Percentiles rank a stretch among this genome's conserved stretches.
Conservation (phyloP, 2,329 filamentous ascomycete genomes). For the Fusarium subglutinans region DNA sequence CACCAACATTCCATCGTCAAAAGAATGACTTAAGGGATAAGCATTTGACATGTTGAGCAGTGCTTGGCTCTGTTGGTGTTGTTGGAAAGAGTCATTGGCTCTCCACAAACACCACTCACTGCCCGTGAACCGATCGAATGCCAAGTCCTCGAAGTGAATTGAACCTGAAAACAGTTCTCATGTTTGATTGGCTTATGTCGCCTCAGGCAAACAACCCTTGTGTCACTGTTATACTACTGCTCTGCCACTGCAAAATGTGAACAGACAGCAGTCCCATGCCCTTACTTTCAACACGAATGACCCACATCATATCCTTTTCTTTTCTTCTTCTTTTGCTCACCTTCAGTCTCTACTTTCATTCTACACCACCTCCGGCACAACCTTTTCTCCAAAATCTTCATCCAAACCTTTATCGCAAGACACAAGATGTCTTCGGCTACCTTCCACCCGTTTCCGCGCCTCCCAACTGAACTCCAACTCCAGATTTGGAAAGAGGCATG, state of each 20-base stretch:
- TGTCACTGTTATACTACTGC: background rate
- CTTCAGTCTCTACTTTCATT: no score
- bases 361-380: no score
- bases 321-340: background rate
- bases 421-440: background rate
- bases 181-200: background rate
- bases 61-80: background rate
- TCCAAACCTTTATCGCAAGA: rapidly evolving
- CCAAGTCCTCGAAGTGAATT: background rate
- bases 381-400: no score
- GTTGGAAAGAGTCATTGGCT: no score
- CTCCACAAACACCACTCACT: no score
- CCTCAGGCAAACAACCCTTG: background rate
- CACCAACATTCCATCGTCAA: rapidly evolving
- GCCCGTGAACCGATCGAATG: background rate
- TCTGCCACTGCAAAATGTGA: background rate
- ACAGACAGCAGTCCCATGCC: background rate
- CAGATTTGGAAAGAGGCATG: background rate
- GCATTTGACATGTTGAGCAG: background rate
- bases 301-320: background rate
- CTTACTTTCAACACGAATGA: background rate
- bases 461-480: background rate
- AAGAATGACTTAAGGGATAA: rapidly evolving
- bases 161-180: background rate
- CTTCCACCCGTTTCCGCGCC: background rate